Evolutionary conservation across 2,329 filamentous ascomycete species (phyloP), one percentile per base, ranked within the genome.

Genomic region (Aureobasidium lini): DNA sequence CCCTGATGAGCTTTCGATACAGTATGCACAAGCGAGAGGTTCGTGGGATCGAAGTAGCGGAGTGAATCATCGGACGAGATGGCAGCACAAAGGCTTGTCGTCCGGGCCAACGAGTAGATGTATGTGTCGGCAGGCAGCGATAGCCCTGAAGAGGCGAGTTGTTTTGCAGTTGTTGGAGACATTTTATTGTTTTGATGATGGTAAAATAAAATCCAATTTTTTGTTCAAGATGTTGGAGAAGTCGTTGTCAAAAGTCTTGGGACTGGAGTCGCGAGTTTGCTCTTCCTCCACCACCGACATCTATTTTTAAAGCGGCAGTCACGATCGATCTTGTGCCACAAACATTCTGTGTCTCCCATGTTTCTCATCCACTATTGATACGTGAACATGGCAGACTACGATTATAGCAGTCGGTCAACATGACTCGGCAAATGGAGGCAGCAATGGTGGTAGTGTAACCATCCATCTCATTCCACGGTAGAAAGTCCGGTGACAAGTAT

Each of bases 11-110:
- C 81, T 37, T 71, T 69, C 1, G 34, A 8, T 49, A 83, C 73
- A 8, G 74, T 73, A 53, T 76, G 79, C 0, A 81, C 77, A 3
- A 76, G 69, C 57, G 77, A 76, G 28, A 91, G 75, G 28, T 77
- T 79, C 1, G 75, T 64, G 0, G 85, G 81, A 68, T 88, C 80
- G 64, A 91, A 81, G 16, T 89, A 73, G 31, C 83, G 81, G 18
- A 92, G 76, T n/a, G 77, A 80, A 71, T 89, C 84, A 73, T 90
- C 86, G 0, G 88, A 89, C 3, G 85, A 82, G 60, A 88, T 87
- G 15, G 83, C 79, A 1, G 82, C 84, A 42, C 88, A 76, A 5
- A 69, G 65, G 37, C 59, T 62, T 40, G 63, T 63, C 34, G 61
- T 60, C 9, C 60, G 79, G 0, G 74, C 73, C 56, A 87, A 75